Base-by-base conservation (phyloP, 129 eudicot genomes). In the Arctium lappa region DNA sequence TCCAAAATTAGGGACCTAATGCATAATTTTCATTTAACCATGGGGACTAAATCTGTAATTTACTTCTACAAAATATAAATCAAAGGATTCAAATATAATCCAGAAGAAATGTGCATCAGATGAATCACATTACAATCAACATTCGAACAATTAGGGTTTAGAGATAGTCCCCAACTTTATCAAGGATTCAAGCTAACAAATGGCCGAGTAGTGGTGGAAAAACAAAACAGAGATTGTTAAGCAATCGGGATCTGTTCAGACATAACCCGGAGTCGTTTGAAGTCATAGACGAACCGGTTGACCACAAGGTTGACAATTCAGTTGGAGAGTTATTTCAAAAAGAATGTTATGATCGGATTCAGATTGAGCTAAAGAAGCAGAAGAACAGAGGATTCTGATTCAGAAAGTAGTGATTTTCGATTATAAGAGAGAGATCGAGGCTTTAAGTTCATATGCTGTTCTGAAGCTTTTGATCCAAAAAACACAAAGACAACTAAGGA, bases 381-480 rank as follows among this genome's bases (percentile, higher is more conserved):
- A 66, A 81, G 46, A 73, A 73, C 70, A 42, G 46, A 73, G 73
- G 79, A 81, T 81, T 38, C 42, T 8, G 73, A 39, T 73, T 81
- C 48, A 38, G 42, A 27, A 66, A 73, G 0, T 44, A 62, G 62
- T 60, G 66, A 73, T 72, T 73, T 36, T 36, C 16, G 36, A 72
- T 72, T 81, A 68, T 29, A 68, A 30, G 32, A 40, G 66, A 40
- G 16, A 33, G 80, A 82, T 82, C 70, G 48, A 33, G 39, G 80
- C 66, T 75, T 65, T 81, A 44, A 74, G 84, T 39, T 81, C 84
- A 29, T 60, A 60, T 62, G 79, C 32, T 73, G 78, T 73, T 60
- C 74, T 53, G 40, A 72, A 72, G 60, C 78, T 38, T 81, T 40
- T 37, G 84, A 81, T 73, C 74, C 18, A 6, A 30, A 56, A 77